A percentile compares a stretch with the other conserved stretches of the same genome.
phyloP scores from a whole-genome alignment of 768 basidiomycete genomes.

The Gymnopilus dilepis region DNA sequence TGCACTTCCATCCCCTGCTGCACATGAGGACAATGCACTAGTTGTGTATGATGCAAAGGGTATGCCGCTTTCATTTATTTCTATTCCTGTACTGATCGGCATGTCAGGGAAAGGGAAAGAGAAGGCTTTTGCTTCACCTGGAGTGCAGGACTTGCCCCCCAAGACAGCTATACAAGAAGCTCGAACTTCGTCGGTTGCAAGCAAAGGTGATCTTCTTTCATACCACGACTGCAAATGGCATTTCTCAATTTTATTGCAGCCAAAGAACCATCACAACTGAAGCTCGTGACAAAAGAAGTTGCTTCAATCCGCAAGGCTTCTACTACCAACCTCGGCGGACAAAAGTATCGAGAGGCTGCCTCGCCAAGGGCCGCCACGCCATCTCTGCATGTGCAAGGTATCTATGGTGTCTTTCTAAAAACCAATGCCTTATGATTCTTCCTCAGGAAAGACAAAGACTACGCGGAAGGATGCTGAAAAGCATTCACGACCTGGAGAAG shows the following conservation, averaged over 20 bases:
- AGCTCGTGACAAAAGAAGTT: too few relatives aligned
- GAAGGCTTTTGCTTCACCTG: not conserved
- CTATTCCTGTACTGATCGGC: not conserved
- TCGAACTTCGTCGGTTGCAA: not conserved
- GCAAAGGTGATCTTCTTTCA: not conserved
- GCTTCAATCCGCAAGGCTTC: too few relatives aligned
- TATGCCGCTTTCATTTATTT: not conserved
- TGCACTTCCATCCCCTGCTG: not conserved
- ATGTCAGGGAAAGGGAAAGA: not conserved
- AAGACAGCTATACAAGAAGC: not conserved
- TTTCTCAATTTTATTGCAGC: not conserved
- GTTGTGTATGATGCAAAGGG: not conserved
- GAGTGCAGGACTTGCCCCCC: not conserved
- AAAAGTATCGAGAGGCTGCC: too few relatives aligned
- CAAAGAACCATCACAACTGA: not conserved
- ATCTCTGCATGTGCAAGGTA: too few relatives aligned
- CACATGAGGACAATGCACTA: not conserved
- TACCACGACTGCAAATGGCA: not conserved
- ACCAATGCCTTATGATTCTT: too few relatives aligned
- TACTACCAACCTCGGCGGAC: too few relatives aligned
- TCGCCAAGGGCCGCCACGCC: too few relatives aligned
- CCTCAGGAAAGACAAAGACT: too few relatives aligned
- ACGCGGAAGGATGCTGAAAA: too few relatives aligned
- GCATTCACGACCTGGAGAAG: too few relatives aligned
- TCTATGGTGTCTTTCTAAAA: too few relatives aligned